Conservation (phyloP, 2,329 filamentous ascomycete genomes). For the Dothideomycetes sp. region DNA sequence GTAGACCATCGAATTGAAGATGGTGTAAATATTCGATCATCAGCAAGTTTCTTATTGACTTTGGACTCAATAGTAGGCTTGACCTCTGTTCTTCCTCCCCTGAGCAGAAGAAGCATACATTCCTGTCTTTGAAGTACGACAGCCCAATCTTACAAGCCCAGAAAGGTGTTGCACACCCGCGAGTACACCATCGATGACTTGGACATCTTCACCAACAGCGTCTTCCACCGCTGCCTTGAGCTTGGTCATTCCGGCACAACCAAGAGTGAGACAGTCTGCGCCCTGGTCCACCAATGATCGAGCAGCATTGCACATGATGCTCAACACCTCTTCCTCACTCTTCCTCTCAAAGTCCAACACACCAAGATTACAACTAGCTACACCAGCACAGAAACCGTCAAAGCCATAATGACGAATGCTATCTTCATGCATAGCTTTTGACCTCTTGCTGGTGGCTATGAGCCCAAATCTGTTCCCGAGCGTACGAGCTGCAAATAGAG, state of each 20-base stretch:
- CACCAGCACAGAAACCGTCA: conserved; percentile 34
- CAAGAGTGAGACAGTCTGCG: conserved; percentile 36
- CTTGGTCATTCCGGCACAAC: conserved; percentile 43
- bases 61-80: conserved; percentile 32
- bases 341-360: conserved; percentile 38
- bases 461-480: conserved; percentile 40
- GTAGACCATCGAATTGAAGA: no score
- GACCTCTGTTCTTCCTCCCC: conserved; percentile 30
- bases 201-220: conserved; percentile 37
- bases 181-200: conserved; percentile 45
- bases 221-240: conserved; percentile 39
- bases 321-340: conserved; percentile 31
- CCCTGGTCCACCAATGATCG: conserved; percentile 32
- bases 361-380: conserved; percentile 33
- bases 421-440: conserved; percentile 33
- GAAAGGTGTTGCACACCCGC: conserved; percentile 39
- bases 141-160: conserved; percentile 37
- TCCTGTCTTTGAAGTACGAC: conserved; percentile 38
- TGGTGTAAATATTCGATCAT: no score
- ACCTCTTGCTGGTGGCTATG: conserved; percentile 33
- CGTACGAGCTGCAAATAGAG: conserved; percentile 41
- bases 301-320: conserved; percentile 32
- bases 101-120: conserved; percentile 32
- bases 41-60: no score
- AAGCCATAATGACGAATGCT: conserved; percentile 35